Percentiles rank a stretch among this genome's conserved stretches.
Conservation (phyloP, 78 protist species). For the Dictyostelium firmibasis region DNA sequence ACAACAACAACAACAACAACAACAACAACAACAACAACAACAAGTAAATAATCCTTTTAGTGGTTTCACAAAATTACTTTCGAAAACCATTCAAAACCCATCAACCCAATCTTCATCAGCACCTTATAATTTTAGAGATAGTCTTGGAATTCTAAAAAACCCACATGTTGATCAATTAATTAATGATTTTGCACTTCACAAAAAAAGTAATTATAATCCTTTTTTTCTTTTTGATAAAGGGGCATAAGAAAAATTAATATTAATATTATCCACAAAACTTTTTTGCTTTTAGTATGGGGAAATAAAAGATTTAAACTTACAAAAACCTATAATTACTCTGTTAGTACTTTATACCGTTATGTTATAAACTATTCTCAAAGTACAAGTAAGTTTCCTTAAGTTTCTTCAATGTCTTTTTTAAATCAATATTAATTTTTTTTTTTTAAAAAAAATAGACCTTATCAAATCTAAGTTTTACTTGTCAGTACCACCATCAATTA, state of each 20-base stretch:
- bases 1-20: background rate
- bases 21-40: background rate
- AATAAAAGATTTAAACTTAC: constrained; percentile 7
- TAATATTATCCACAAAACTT: no score
- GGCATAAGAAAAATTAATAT: no score
- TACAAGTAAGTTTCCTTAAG: background rate
- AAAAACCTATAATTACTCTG: background rate
- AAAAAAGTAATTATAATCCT: background rate
- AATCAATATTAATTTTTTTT: background rate
- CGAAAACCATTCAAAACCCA: background rate
- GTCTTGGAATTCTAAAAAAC: background rate
- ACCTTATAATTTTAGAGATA: background rate
- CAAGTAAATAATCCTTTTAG: background rate
- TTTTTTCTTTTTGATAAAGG: background rate
- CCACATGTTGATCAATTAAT: background rate
- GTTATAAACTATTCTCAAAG: background rate
- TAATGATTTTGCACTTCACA: background rate
- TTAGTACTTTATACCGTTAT: background rate
- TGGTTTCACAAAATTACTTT: background rate
- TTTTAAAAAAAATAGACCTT: background rate
- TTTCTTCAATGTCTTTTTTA: background rate
- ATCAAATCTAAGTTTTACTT: background rate
- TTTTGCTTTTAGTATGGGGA: background rate
- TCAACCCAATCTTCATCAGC: background rate
- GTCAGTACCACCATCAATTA: background rate